Base-by-base conservation (phyloP, 2,329 filamentous ascomycete species). In the Chaetothyriales sp. region DNA sequence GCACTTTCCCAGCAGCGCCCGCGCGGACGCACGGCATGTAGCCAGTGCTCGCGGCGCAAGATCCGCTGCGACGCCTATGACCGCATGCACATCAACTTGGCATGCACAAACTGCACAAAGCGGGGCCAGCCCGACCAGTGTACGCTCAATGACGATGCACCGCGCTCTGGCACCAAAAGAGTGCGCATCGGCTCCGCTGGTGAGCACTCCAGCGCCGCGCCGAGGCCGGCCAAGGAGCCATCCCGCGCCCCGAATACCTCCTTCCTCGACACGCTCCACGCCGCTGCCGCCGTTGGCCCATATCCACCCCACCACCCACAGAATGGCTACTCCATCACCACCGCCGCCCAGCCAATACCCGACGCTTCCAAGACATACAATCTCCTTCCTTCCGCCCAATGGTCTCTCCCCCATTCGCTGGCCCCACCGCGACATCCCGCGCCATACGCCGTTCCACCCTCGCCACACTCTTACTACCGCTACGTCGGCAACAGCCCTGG, bases 251-350 rank as follows among this genome's bases (percentile, higher is more conserved):
- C 33, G 15, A 40, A 15, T 15, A 40, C 33, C 67, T 66, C 2
- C 70, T 66, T 50, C 64, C 51, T 62, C 52, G 22, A 47, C 52
- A 74, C 69, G 49, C 73, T 70, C 75, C 75, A 79, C 0, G 78
- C 62, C 0, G 75, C 74, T 0, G 76, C 76, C 0, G 67, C 33
- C 1, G 33, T 13, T 40, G 4, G 10, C 33, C 15, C 33, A 13
- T 40, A 15, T 40, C 33, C 33, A 5, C 33, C 15, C 33, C 33
- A 15, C 33, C 33, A 40, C 33, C 10, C 33, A 2, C 33, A 40
- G 33, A 40, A 40, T 40, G 33, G 33, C 9, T 40, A 15, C 33
- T 40, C 33, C 33, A 40, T 40, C 33, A 13, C 33, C 13, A 40
- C 33, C 15, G 33, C 33, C 33, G 10, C 33, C 13, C 15, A 40